A percentile compares a stretch with the other conserved stretches of the same genome.
Evolutionary conservation across 148 eudicot species (phyloP).

Genomic region (Vaccinium vitisidaea): DNA sequence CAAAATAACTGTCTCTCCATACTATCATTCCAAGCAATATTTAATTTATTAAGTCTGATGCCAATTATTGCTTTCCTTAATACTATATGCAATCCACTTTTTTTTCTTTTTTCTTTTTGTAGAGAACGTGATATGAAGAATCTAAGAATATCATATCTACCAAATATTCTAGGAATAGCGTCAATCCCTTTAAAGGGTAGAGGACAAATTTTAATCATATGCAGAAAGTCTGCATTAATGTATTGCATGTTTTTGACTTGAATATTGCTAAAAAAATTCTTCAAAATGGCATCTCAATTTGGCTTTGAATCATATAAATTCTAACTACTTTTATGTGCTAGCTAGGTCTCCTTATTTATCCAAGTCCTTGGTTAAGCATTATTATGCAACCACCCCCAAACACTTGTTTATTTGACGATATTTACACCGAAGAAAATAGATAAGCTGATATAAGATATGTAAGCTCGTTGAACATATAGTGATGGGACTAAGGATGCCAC

Average conservation of each 20-base stretch:
- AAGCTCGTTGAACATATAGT: neutral
- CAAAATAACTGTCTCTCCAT: too few species aligned
- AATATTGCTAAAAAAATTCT: neutral
- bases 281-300: neutral
- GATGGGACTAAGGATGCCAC: too few species aligned
- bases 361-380: neutral
- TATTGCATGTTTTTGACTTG: neutral
- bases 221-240: neutral
- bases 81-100: neutral
- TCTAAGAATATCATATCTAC: constrained; percentile 5
- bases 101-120: neutral
- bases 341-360: neutral
- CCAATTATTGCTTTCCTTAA: neutral
- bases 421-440: neutral
- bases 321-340: neutral
- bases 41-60: too few species aligned
- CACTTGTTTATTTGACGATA: neutral
- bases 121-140: constrained; percentile 1
- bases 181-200: neutral
- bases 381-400: neutral
- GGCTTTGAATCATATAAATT: neutral
- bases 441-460: neutral
- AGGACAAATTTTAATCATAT: neutral
- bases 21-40: too few species aligned
- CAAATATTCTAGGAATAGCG: neutral